Evolutionary conservation across 2,329 filamentous ascomycete species (phyloP).

Genomic region (Fusarium algeriense): DNA sequence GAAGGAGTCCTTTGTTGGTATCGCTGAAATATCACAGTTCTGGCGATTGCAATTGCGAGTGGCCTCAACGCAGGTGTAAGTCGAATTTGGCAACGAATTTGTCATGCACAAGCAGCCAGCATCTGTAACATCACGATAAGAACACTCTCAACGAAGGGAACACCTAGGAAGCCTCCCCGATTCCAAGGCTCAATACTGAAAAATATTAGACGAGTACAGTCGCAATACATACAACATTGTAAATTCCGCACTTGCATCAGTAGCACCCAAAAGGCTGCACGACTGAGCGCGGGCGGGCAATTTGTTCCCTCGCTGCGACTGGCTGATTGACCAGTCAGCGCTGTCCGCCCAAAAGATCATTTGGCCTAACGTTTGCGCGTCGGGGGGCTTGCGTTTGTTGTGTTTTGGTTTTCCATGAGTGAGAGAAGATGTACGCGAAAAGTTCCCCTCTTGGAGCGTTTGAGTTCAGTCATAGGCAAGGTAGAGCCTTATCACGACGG

Average conservation of each 20-base stretch:
- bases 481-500: not conserved
- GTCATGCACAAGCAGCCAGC: conserved; percentile 30
- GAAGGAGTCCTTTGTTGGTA: conserved; percentile 45
- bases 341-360: conserved; percentile 15
- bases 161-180: conserved; percentile 8
- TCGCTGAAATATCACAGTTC: conserved; percentile 43
- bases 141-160: conserved; percentile 10
- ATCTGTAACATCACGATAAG: not conserved
- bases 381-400: conserved; percentile 8
- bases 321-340: conserved; percentile 37
- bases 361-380: conserved; percentile 18
- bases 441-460: not conserved
- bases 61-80: conserved; percentile 17
- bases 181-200: conserved; percentile 1
- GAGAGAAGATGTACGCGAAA: conserved; percentile 20
- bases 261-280: conserved; percentile 40
- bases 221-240: conserved; percentile 32
- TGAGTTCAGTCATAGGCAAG: not conserved
- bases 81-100: conserved; percentile 29
- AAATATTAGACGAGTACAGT: conserved; percentile 43
- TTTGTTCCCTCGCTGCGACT: conserved; percentile 31
- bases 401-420: conserved; percentile 21
- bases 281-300: conserved; percentile 26
- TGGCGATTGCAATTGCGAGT: conserved; percentile 30
- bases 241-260: conserved; percentile 41